phyloP scores from a whole-genome alignment of 768 basidiomycete species.

The Auricularia cornea region DNA sequence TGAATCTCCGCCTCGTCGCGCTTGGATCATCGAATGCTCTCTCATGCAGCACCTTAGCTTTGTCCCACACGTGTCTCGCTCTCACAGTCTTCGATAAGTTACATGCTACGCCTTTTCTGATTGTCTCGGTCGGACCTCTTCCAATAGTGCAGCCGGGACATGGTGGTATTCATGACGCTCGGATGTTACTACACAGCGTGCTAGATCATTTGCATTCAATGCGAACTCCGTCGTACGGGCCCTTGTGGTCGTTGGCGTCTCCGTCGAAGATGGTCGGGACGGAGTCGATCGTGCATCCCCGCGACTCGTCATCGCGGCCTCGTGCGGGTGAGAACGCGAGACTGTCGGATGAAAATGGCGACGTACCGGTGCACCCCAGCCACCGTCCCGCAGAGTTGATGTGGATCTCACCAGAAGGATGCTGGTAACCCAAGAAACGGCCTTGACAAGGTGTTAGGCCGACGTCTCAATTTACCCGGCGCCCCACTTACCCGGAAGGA shows the following conservation, averaged over 20 bases:
- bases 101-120: not conserved
- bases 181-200: not conserved
- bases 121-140: not conserved
- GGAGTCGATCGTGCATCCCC: constrained; percentile 15
- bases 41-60: too few relatives aligned
- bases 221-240: constrained; percentile 18
- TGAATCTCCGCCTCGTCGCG: too few relatives aligned
- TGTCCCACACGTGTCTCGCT: too few relatives aligned
- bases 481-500: not conserved
- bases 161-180: not conserved
- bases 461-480: too few relatives aligned
- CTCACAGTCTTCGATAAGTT: too few relatives aligned
- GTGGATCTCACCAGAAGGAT: constrained; percentile 37
- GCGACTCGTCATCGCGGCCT: constrained; percentile 17
- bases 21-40: too few relatives aligned
- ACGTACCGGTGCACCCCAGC: constrained; percentile 18
- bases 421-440: constrained; percentile 30
- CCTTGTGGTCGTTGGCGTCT: constrained; percentile 15
- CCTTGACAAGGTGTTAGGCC: too few relatives aligned
- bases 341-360: not conserved
- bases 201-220: constrained; percentile 5
- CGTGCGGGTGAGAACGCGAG: not conserved
- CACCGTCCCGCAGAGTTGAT: constrained; percentile 26
- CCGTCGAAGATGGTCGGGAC: constrained; percentile 15
- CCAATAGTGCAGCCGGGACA: not conserved